A percentile compares a stretch with the other conserved stretches of the same genome.
Conservation (phyloP, 2,329 filamentous ascomycete genomes). For the Biscogniauxia sp. region DNA sequence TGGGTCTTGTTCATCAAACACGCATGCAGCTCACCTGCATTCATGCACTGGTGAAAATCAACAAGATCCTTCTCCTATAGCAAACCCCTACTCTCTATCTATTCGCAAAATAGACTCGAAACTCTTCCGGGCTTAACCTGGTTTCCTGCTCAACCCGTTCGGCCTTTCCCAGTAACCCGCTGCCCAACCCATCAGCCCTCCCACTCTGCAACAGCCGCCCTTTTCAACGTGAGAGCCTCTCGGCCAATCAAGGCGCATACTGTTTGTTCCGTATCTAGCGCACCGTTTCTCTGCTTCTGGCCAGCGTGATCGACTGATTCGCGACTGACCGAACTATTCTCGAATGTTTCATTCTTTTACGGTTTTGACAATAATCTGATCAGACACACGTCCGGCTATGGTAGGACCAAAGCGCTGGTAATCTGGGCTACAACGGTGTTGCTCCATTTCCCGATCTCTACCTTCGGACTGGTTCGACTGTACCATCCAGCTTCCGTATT, state of each 20-base stretch:
- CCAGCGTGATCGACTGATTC: constrained; percentile 6
- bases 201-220: background rate
- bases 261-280: constrained; percentile 6
- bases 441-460: constrained; percentile 6
- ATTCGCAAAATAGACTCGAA: background rate
- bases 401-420: constrained; percentile 14
- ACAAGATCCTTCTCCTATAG: background rate
- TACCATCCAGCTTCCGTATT: constrained; percentile 1
- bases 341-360: constrained; percentile 3
- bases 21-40: background rate
- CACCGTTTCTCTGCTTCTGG: background rate
- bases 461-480: constrained; percentile 6
- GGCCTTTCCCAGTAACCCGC: background rate
- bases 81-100: background rate
- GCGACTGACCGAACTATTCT: background rate
- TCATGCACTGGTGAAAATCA: background rate
- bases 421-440: constrained; percentile 8
- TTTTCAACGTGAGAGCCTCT: background rate
- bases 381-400: constrained; percentile 14
- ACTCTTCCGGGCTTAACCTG: background rate
- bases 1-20: background rate
- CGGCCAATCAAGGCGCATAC: constrained; percentile 5
- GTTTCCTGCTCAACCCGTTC: background rate
- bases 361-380: constrained; percentile 2
- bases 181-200: background rate